Percentiles rank a stretch among this genome's conserved stretches.
These are phyloP conservation scores for Skeletonema tropicum DNA, from an alignment of 108 stramenopile genomes.

Conservation along the genomic window DNA sequence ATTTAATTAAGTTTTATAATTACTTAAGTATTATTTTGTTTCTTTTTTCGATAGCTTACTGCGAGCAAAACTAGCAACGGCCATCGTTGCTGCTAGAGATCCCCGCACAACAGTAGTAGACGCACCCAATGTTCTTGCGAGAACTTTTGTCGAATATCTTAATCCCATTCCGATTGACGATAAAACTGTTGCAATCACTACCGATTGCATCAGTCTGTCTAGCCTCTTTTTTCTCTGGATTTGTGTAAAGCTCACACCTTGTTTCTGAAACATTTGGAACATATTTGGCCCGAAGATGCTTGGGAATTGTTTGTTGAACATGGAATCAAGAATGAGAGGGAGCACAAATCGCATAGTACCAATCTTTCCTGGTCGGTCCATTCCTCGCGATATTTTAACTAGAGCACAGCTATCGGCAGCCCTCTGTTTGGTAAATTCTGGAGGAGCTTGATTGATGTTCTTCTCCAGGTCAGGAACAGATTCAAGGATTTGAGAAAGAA, in stretches of 20 bases:
- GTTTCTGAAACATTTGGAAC: conserved; percentile 57
- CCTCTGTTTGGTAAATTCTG: conserved; percentile 45
- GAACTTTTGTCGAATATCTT: neutral
- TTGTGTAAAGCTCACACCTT: conserved; percentile 25
- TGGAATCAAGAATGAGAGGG: conserved; percentile 66
- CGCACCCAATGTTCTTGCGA: neutral
- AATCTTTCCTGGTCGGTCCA: conserved; percentile 58
- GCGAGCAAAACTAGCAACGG: neutral
- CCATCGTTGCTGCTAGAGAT: neutral
- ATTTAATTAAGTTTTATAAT: neutral
- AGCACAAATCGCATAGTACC: conserved; percentile 65
- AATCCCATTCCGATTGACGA: conserved; percentile 23
- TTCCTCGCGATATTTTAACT: conserved; percentile 57
- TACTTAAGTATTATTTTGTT: neutral
- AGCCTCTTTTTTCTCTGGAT: conserved; percentile 32
- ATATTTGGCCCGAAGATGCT: conserved; percentile 54
- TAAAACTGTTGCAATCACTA: conserved; percentile 33
- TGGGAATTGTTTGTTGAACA: conserved; percentile 61
- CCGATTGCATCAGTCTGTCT: conserved; percentile 19
- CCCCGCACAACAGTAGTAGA: neutral
- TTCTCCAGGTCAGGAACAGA: conserved; percentile 6
- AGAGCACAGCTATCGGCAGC: conserved; percentile 69
- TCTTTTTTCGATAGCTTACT: neutral
- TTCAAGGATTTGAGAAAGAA: conserved; percentile 22
- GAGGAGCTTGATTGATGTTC: conserved; percentile 11